phyloP scores from a whole-genome alignment of 75 land plant genomes.

The Isoetes taiwanensis region DNA sequence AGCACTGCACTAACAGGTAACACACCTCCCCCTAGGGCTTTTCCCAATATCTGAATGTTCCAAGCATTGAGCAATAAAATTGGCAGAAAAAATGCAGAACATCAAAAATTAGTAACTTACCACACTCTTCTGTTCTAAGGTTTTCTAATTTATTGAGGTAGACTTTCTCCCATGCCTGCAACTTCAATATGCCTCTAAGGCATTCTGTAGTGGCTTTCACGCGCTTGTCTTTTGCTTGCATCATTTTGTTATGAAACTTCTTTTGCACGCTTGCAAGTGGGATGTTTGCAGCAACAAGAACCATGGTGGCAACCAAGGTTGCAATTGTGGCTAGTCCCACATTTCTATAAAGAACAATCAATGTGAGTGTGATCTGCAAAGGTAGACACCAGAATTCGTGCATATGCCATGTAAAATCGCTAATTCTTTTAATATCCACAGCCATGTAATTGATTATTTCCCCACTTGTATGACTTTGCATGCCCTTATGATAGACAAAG shows the following conservation, averaged over 20 bases:
- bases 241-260: not conserved
- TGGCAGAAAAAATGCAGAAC: too few relatives aligned
- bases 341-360: not conserved
- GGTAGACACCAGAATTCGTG: slow-evolving; percentile 4
- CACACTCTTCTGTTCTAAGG: not conserved
- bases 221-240: not conserved
- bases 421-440: not conserved
- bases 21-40: slow-evolving; percentile 95
- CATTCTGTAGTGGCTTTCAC: slow-evolving; percentile 2
- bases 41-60: slow-evolving; percentile 97
- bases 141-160: slow-evolving; percentile 1
- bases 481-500: not conserved
- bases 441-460: slow-evolving; percentile 7
- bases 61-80: too few relatives aligned
- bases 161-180: slow-evolving; percentile 3
- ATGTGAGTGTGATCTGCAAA: not conserved
- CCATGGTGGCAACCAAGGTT: slow-evolving; percentile 1
- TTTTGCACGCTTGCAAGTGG: slow-evolving; percentile 1
- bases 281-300: not conserved
- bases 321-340: not conserved
- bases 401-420: not conserved
- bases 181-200: not conserved
- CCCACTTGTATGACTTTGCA: slow-evolving; percentile 1
- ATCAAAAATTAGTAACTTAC: slow-evolving; percentile 21
- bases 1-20: slow-evolving; percentile 97